Evolutionary conservation across 257 asterid species (phyloP), one percentile per base, ranked within the genome.

Genomic region (Petunia axillaris): DNA sequence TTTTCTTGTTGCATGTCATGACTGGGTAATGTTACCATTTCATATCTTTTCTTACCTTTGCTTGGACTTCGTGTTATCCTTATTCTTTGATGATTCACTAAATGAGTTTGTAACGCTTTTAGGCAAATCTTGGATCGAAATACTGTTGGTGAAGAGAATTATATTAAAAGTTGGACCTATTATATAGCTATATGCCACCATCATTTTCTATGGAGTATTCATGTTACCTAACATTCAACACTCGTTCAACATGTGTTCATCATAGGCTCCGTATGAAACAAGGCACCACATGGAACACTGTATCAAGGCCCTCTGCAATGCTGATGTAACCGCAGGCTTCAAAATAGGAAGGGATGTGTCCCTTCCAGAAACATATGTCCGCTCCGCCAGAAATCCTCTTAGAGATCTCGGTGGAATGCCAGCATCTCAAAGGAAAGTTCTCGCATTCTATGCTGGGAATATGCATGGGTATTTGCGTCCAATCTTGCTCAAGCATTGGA

Each of bases 1-100:
- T 87, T 91, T 94, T 88, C 97, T 94, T 58, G 97, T 90, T 74
- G 98, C 97, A 70, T 93, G 98, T 86, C 98, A 94, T 82, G 98
- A 92, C 80, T 94, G 98, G 98, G 98, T 94, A 91, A 82, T 79
- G 54, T 80, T 52, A 67, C 11, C n/a, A 44, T n/a, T 63, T 6
- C 37, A n/a, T 35, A n/a, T 58, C 70, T 67, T 73, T 38, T 73
- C 4, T 64, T 58, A 64, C 41, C 73, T 71, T 74, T 71, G 4
- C 68, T 8, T 15, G 37, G 38, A 53, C 36, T 68, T 57, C 16
- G 25, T 4, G 37, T 67, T 70, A 70, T 44, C 76, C 10, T 58
- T 16, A 16, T 68, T 39, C 14, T 44, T 68, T 68, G 37, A 8
- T 44, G 58, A 44, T 44, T 44, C 9, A 1, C 4, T 43, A 44